Percentiles rank a stretch among this genome's conserved stretches.
These are phyloP conservation scores for Vanrija sp. DNA, from an alignment of 1,284 basidiomycete genomes.

Conservation along the genomic window DNA sequence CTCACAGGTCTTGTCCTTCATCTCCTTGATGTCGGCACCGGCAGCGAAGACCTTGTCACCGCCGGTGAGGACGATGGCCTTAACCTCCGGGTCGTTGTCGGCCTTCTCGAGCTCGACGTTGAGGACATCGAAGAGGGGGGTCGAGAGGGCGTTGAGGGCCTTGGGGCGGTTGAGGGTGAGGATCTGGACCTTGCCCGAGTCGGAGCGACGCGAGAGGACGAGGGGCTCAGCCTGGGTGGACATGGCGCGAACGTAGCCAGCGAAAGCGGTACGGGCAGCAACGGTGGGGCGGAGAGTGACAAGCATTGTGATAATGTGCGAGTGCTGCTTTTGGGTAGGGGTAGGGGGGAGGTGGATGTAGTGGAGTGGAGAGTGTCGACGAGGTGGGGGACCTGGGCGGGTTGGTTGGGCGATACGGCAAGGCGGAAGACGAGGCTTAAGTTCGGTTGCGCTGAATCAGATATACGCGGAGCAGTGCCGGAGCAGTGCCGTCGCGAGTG, in stretches of 20 bases:
- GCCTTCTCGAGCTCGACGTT: conserved; percentile 69
- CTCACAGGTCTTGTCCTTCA: conserved; percentile 71
- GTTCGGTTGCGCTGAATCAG: too few relatives aligned
- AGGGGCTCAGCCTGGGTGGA: conserved; percentile 37
- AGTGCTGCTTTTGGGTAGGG: not conserved
- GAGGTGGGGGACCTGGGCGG: not conserved
- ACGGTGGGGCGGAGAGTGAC: conserved; percentile 18
- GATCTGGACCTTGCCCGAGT: conserved; percentile 63
- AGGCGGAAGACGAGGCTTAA: too few relatives aligned
- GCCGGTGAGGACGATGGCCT: conserved; percentile 89
- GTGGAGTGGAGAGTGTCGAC: not conserved
- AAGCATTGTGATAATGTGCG: conserved; percentile 8
- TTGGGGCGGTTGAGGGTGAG: conserved; percentile 95
- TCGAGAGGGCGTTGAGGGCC: conserved; percentile 85
- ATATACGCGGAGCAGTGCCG: too few relatives aligned
- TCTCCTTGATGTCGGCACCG: conserved; percentile 60
- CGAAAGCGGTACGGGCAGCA: conserved; percentile 15
- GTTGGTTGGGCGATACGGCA: too few relatives aligned
- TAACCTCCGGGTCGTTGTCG: conserved; percentile 66
- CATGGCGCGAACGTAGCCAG: conserved; percentile 30
- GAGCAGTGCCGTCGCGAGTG: too few relatives aligned
- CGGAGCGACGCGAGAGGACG: conserved; percentile 40
- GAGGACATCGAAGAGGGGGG: conserved; percentile 71
- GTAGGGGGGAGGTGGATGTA: conserved; percentile 1
- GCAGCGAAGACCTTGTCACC: conserved; percentile 87